These are phyloP conservation scores for Komagataella pastoris DNA, from an alignment of 805 yeast genomes.

Conservation along the genomic window DNA sequence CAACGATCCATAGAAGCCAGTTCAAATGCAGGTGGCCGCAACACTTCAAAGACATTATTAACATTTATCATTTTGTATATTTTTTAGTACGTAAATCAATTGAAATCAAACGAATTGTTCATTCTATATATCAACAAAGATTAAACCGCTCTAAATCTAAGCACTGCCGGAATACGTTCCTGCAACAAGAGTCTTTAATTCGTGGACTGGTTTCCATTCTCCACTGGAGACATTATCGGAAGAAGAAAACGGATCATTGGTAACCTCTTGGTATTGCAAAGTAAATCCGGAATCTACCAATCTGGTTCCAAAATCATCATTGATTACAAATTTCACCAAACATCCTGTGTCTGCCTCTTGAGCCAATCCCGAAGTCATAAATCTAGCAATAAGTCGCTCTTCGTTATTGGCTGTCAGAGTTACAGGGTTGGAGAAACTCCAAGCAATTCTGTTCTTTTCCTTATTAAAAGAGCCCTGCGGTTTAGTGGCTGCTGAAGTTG, in stretches of 20 bases:
- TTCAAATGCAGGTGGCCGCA: background rate
- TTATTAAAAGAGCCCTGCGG: constrained; percentile 88
- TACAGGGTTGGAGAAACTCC: constrained; percentile 47
- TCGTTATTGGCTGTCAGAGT: constrained; percentile 25
- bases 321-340: constrained; percentile 47
- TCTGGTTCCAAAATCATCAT: constrained; percentile 25
- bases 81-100: background rate
- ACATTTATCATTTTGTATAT: background rate
- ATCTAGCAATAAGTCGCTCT: constrained; percentile 73
- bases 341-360: constrained; percentile 67
- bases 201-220: constrained; percentile 25
- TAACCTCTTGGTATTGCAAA: constrained; percentile 1
- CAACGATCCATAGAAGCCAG: background rate
- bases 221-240: constrained; percentile 8
- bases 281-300: constrained; percentile 15
- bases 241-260: constrained; percentile 21
- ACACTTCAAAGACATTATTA: too few relatives aligned
- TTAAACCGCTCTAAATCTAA: constrained; percentile 2
- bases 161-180: constrained; percentile 23
- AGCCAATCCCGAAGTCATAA: constrained; percentile 61
- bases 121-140: background rate
- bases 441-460: constrained; percentile 75
- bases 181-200: constrained; percentile 31
- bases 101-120: background rate
- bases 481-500: constrained; percentile 69